phyloP scores from a whole-genome alignment of 257 asterid species.

The Nicotiana noctiflora region DNA sequence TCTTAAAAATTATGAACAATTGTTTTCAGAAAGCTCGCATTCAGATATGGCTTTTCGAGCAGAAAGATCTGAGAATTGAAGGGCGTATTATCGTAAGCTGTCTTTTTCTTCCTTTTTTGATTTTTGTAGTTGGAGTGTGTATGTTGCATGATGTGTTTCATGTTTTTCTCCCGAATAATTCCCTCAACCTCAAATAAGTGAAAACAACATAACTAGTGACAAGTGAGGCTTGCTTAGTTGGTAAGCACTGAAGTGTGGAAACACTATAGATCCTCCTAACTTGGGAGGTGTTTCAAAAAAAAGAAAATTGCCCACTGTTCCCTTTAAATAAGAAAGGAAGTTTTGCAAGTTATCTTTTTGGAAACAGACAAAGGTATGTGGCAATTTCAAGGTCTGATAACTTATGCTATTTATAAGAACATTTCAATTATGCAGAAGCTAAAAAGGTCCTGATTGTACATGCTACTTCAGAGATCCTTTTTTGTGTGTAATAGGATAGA shows the following conservation, averaged over 20 bases:
- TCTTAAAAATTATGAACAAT: not conserved
- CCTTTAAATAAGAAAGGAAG: not conserved
- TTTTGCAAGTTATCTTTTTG: not conserved
- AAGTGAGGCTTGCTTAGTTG: too few species aligned
- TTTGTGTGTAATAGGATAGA: not conserved
- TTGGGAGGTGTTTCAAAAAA: too few species aligned
- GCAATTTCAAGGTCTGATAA: not conserved
- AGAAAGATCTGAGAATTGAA: slow-evolving; percentile 59
- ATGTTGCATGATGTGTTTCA: not conserved
- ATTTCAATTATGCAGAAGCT: not conserved
- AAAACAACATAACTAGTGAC: too few species aligned
- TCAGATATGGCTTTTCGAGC: slow-evolving; percentile 69
- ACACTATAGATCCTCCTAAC: too few species aligned
- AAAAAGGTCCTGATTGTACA: not conserved
- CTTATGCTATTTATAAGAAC: not conserved
- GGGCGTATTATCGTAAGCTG: slow-evolving; percentile 40
- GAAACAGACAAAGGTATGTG: not conserved
- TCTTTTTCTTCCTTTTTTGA: not conserved
- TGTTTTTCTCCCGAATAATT: not conserved
- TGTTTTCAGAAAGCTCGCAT: slow-evolving; percentile 40
- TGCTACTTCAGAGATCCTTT: not conserved
- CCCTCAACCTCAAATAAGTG: too few species aligned
- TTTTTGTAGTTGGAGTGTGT: not conserved
- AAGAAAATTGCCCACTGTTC: not conserved
- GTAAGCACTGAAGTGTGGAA: too few species aligned